phyloP scores from a whole-genome alignment of 257 asterid genomes.

The Ophiorrhiza pumila region DNA sequence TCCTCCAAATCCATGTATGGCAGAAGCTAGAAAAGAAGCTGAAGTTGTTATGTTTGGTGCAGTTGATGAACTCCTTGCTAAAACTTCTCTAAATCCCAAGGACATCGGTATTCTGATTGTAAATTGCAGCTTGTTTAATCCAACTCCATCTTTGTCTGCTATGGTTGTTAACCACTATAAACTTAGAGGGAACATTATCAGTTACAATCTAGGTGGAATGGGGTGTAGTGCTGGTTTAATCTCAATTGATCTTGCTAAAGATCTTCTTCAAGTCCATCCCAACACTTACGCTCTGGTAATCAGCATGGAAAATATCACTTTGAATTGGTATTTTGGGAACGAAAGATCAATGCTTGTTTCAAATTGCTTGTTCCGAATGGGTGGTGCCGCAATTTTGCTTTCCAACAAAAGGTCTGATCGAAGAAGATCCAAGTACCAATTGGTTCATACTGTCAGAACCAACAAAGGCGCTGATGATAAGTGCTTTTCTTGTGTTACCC shows the following conservation, averaged over 20 bases:
- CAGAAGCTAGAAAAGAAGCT: slow-evolving; percentile 73
- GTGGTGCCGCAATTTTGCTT: slow-evolving; percentile 54
- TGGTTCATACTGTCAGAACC: slow-evolving; percentile 75
- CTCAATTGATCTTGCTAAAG: slow-evolving; percentile 77
- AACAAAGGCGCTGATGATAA: slow-evolving; percentile 70
- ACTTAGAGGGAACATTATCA: slow-evolving; percentile 63
- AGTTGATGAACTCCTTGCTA: slow-evolving; percentile 62
- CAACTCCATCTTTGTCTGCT: slow-evolving; percentile 84
- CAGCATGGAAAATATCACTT: slow-evolving; percentile 78
- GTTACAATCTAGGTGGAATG: slow-evolving; percentile 84
- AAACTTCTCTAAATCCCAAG: slow-evolving; percentile 60
- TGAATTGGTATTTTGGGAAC: slow-evolving; percentile 80
- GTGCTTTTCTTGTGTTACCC: slow-evolving; percentile 66
- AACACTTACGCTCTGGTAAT: slow-evolving; percentile 67
- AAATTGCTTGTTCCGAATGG: slow-evolving; percentile 44
- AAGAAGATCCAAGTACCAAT: slow-evolving; percentile 52
- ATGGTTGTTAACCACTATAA: slow-evolving; percentile 74
- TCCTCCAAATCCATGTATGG: slow-evolving; percentile 77
- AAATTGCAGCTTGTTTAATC: slow-evolving; percentile 79
- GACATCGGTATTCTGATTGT: slow-evolving; percentile 81
- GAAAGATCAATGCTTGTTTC: slow-evolving; percentile 51
- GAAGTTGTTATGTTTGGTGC: slow-evolving; percentile 88
- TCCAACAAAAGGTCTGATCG: slow-evolving; percentile 62
- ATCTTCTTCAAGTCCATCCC: slow-evolving; percentile 76
- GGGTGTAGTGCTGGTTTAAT: slow-evolving; percentile 87